phyloP scores from a whole-genome alignment of 2,329 filamentous ascomycete species.

The Bipolaris bicolor region DNA sequence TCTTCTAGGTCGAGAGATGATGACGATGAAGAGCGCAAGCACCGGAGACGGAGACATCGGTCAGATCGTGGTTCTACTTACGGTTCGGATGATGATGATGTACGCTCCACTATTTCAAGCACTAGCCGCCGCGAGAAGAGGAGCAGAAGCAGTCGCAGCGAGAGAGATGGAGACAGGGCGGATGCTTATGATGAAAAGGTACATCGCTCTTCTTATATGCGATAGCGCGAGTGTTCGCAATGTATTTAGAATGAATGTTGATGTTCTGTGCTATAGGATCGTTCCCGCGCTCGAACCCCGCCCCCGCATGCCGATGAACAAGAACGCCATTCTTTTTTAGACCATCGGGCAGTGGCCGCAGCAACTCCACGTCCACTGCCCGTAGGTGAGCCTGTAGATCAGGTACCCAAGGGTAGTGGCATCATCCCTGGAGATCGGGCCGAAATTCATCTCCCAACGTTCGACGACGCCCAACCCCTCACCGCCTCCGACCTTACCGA shows the following conservation, averaged over 20 bases:
- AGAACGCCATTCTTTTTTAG: conserved; percentile 67
- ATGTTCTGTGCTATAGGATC: conserved; percentile 41
- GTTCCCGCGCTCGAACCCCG: conserved; percentile 33
- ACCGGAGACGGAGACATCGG: conserved; percentile 54
- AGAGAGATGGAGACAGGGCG: conserved; percentile 44
- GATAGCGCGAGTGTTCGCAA: conserved; percentile 31
- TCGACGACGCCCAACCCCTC: conserved; percentile 33
- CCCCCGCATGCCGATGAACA: conserved; percentile 37
- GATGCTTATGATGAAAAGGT: conserved; percentile 47
- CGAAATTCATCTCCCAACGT: conserved; percentile 37
- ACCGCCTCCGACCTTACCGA: conserved; percentile 28
- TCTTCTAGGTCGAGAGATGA: conserved; percentile 45
- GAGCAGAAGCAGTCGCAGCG: conserved; percentile 49
- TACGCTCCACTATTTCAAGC: conserved; percentile 43
- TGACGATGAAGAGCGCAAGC: conserved; percentile 50
- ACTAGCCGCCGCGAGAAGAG: conserved; percentile 51
- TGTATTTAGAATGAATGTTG: conserved; percentile 43
- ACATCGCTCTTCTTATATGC: conserved; percentile 42
- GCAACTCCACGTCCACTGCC: conserved; percentile 52
- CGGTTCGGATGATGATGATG: conserved; percentile 49
- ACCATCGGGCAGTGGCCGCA: conserved; percentile 64
- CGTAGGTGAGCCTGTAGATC: conserved; percentile 44
- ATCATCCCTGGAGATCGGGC: conserved; percentile 43
- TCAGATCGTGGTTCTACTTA: conserved; percentile 48
- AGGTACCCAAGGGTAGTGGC: conserved; percentile 33